These are phyloP conservation scores for Geotrichum ghanense DNA, from an alignment of 805 yeast species.

Conservation along the genomic window DNA sequence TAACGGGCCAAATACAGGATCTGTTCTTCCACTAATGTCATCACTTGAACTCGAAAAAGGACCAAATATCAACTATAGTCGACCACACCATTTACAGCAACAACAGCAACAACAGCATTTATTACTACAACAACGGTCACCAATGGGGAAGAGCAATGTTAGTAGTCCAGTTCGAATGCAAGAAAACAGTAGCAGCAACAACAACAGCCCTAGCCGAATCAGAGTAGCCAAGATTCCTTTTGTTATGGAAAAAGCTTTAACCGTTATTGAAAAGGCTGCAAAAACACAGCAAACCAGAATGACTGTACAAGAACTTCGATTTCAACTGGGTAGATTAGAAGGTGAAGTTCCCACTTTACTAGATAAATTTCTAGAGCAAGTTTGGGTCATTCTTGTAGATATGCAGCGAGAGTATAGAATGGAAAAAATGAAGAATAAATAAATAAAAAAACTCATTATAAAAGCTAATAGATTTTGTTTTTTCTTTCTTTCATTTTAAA, in stretches of 20 bases:
- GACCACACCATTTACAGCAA: not conserved
- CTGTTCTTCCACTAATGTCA: no score
- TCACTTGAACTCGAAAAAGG: no score
- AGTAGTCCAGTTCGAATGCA: not conserved
- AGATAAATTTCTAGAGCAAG: not conserved
- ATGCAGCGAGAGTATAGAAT: conserved; percentile 1
- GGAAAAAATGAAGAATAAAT: no score
- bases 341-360: not conserved
- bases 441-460: no score
- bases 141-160: no score
- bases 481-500: no score
- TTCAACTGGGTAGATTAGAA: not conserved
- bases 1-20: no score
- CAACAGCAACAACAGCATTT: not conserved
- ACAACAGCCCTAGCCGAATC: not conserved
- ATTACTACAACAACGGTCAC: not conserved
- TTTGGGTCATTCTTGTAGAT: not conserved
- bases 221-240: not conserved
- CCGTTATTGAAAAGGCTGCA: not conserved
- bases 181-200: not conserved
- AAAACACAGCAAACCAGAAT: not conserved
- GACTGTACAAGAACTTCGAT: not conserved
- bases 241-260: not conserved
- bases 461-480: no score
- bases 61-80: not conserved